Conservation (phyloP, 306 rosid genomes). For the Chamaecrista fasciculata region DNA sequence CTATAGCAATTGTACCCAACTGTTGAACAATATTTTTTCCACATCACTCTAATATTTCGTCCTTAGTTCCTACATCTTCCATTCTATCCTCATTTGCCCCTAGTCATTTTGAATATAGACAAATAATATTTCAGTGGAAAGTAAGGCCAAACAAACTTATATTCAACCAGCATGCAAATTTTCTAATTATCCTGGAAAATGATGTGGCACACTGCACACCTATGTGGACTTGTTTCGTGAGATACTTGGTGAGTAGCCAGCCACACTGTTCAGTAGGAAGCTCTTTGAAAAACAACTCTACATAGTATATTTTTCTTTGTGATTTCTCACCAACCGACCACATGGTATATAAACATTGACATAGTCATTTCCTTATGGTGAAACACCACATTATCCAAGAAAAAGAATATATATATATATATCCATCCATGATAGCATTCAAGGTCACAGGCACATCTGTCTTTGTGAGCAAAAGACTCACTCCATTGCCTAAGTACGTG, state of each 20-base stretch:
- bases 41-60: background rate
- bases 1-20: background rate
- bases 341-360: background rate
- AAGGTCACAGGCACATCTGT: background rate
- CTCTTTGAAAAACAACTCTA: background rate
- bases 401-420: background rate
- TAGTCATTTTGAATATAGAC: background rate
- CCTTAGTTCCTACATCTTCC: background rate
- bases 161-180: background rate
- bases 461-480: background rate
- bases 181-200: background rate
- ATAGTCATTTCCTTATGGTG: background rate
- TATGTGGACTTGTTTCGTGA: background rate
- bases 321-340: background rate
- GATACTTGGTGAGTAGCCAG: background rate
- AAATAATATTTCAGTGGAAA: background rate
- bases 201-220: background rate
- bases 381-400: background rate
- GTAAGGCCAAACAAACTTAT: background rate
- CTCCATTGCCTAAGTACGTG: background rate
- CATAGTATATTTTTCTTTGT: background rate
- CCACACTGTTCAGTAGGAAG: background rate
- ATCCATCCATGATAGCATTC: background rate
- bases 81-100: background rate
- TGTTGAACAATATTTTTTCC: background rate